Evolutionary conservation across 495 filamentous ascomycete genomes (phyloP).

Genomic region (Lophiotrema nucula): DNA sequence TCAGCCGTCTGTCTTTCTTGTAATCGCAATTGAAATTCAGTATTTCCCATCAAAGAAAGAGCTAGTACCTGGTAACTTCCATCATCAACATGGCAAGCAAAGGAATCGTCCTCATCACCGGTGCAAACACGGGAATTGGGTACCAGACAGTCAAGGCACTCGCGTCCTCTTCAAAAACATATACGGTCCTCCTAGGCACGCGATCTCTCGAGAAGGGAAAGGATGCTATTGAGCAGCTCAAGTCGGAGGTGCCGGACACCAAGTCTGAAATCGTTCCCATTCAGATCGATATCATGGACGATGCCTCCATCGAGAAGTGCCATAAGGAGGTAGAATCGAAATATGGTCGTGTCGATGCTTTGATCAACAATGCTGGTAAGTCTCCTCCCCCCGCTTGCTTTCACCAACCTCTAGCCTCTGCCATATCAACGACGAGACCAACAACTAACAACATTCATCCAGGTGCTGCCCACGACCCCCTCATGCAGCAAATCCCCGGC

Average conservation of each 20-base stretch:
- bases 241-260: conserved; percentile 9
- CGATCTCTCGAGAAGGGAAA: conserved; percentile 22
- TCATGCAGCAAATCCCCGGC: conserved; percentile 7
- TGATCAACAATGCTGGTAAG: conserved; percentile 27
- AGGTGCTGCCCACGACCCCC: conserved; percentile 20
- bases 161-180: not conserved
- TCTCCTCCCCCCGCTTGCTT: not conserved
- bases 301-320: conserved; percentile 5
- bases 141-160: conserved; percentile 25
- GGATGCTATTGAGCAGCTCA: conserved; percentile 3
- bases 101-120: conserved; percentile 28
- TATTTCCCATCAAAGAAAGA: no score
- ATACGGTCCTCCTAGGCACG: conserved; percentile 20
- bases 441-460: not conserved
- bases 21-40: no score
- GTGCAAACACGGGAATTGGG: conserved; percentile 26
- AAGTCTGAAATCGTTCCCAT: conserved; percentile 16
- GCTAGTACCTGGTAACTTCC: no score
- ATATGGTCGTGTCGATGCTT: conserved; percentile 9
- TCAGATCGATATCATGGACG: conserved; percentile 25
- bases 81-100: conserved; percentile 25
- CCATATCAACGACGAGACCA: no score
- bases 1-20: no score
- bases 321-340: conserved; percentile 17
- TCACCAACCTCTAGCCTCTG: not conserved